A percentile compares a stretch with the other conserved stretches of the same genome.
Evolutionary conservation across 208 protist genomes (phyloP).

Genomic region (Leishmania mexicana): DNA sequence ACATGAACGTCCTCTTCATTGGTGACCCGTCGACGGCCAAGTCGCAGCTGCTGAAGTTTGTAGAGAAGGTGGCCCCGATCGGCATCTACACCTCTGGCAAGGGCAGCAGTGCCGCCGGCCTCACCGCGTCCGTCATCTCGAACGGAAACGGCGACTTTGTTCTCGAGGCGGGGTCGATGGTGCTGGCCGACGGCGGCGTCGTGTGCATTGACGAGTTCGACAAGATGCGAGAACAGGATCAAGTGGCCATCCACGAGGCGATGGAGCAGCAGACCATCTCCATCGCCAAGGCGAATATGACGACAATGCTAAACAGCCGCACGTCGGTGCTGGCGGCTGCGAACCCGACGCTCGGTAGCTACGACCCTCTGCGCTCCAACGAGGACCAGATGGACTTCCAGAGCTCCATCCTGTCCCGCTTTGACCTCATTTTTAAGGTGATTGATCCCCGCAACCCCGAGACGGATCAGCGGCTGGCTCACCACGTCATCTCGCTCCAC

Average conservation of each 20-base stretch:
- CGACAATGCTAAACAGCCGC: constrained; percentile 99
- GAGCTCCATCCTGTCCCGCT: constrained; percentile 99
- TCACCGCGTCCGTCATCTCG: constrained; percentile 97
- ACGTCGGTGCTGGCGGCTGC: constrained; percentile 99
- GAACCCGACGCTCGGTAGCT: constrained; percentile 97
- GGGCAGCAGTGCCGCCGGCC: constrained; percentile 96
- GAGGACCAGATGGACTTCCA: constrained; percentile 97
- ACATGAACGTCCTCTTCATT: constrained; percentile 99
- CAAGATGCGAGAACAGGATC: constrained; percentile 99
- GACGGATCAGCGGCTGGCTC: constrained; percentile 93
- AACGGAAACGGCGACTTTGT: constrained; percentile 96
- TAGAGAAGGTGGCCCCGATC: constrained; percentile 96
- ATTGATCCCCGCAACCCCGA: constrained; percentile 96
- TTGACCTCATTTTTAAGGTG: constrained; percentile 99
- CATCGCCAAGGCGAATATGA: constrained; percentile 99
- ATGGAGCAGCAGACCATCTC: constrained; percentile 99
- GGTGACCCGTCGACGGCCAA: constrained; percentile 99
- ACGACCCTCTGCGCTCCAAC: constrained; percentile 91
- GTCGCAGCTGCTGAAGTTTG: constrained; percentile 99
- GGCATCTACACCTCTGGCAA: constrained; percentile 99
- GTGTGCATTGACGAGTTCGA: constrained; percentile 99
- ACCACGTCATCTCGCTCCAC: constrained; percentile 97
- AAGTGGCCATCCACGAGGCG: constrained; percentile 99
- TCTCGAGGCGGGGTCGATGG: constrained; percentile 99
- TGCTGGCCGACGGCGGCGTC: constrained; percentile 99